Conservation (phyloP, 2,329 filamentous ascomycete genomes). For the Nemania sp. region DNA sequence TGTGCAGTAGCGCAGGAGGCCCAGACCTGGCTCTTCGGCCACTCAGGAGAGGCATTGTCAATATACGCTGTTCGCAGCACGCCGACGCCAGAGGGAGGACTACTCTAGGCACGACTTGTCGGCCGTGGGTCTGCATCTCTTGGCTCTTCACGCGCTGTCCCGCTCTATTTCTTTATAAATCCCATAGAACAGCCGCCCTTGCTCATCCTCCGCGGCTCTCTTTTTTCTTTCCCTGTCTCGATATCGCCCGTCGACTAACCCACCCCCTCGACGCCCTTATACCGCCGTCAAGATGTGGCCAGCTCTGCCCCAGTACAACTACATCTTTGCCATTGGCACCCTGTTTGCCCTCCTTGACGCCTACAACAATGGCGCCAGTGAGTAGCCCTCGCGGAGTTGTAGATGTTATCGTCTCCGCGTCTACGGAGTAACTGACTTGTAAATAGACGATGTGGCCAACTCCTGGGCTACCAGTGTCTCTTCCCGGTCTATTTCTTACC, state of each 20-base stretch:
- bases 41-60: background rate
- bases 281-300: slow-evolving; percentile 27
- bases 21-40: too few relatives aligned
- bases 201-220: background rate
- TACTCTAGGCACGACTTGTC: background rate
- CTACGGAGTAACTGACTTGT: slow-evolving; percentile 18
- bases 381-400: slow-evolving; percentile 40
- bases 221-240: slow-evolving; percentile 12
- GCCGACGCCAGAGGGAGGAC: too few relatives aligned
- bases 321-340: slow-evolving; percentile 76
- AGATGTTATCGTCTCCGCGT: background rate
- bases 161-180: slow-evolving; percentile 5
- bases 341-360: slow-evolving; percentile 76
- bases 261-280: slow-evolving; percentile 3
- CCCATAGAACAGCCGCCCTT: slow-evolving; percentile 16
- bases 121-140: slow-evolving; percentile 8
- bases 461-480: slow-evolving; percentile 81
- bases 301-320: slow-evolving; percentile 64
- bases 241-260: slow-evolving; percentile 11
- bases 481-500: slow-evolving; percentile 73
- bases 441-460: slow-evolving; percentile 78
- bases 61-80: too few relatives aligned
- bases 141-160: slow-evolving; percentile 2
- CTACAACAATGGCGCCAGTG: slow-evolving; percentile 79
- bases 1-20: background rate